These are phyloP conservation scores for Magnaporthiopsis rhizophila DNA, from an alignment of 2,329 filamentous ascomycete species.

Conservation along the genomic window DNA sequence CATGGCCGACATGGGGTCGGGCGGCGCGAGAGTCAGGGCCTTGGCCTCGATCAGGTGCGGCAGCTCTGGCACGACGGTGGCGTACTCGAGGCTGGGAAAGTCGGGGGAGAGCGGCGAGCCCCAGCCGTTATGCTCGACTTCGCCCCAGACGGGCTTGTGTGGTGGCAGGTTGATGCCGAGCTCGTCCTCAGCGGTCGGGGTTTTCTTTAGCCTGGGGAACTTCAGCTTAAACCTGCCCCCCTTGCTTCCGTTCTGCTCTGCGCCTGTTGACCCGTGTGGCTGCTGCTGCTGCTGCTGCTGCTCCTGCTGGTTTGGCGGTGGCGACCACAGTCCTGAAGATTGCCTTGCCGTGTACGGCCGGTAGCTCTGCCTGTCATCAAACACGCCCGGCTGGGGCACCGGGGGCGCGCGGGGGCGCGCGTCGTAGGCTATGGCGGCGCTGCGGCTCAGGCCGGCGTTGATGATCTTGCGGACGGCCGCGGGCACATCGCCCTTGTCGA, in stretches of 20 bases:
- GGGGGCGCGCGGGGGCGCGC: slow-evolving; percentile 55
- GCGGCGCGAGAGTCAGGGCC: slow-evolving; percentile 75
- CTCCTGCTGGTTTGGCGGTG: not conserved
- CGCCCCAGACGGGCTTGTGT: slow-evolving; percentile 61
- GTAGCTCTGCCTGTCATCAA: slow-evolving; percentile 11
- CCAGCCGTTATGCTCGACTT: slow-evolving; percentile 85
- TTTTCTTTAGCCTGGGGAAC: slow-evolving; percentile 10
- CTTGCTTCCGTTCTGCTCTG: slow-evolving; percentile 4
- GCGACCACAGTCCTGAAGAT: not conserved
- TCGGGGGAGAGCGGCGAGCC: slow-evolving; percentile 69
- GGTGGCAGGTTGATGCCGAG: slow-evolving; percentile 39
- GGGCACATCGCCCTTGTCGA: slow-evolving; percentile 76
- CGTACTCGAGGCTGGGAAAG: slow-evolving; percentile 75
- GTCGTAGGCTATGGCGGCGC: slow-evolving; percentile 74
- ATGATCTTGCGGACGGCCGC: slow-evolving; percentile 71
- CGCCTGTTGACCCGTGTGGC: slow-evolving; percentile 1
- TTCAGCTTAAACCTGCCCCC: slow-evolving; percentile 6
- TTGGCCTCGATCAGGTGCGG: slow-evolving; percentile 88
- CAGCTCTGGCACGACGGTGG: slow-evolving; percentile 71
- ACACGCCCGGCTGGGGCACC: slow-evolving; percentile 12
- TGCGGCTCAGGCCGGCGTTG: slow-evolving; percentile 61
- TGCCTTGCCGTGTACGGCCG: not conserved
- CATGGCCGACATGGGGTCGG: slow-evolving; percentile 29
- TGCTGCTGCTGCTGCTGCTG: slow-evolving; percentile 6
- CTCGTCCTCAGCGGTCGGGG: slow-evolving; percentile 15